Percentiles rank a stretch among this genome's conserved stretches.
Evolutionary conservation across 2,329 filamentous ascomycete genomes (phyloP).

Genomic region (Neurospora sp.): DNA sequence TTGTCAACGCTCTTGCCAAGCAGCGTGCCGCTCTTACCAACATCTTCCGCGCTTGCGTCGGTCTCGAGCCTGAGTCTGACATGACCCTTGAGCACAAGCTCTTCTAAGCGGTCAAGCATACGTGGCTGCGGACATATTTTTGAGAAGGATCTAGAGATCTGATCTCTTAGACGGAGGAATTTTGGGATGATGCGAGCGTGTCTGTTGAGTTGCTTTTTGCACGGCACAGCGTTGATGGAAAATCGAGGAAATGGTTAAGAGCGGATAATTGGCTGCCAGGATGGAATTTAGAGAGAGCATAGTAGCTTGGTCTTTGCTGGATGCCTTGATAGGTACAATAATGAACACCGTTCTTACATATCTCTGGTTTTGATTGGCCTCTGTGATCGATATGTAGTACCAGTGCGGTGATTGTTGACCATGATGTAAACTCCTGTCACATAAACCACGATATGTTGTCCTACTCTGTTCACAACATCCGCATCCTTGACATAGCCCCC

Average conservation of each 20-base stretch:
- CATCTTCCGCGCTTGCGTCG: slow-evolving; percentile 96
- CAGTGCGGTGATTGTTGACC: neutral
- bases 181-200: neutral
- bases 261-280: neutral
- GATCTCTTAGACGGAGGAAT: neutral
- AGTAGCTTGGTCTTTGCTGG: neutral
- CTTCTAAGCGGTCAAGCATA: slow-evolving; percentile 43
- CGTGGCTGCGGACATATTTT: neutral
- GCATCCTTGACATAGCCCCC: neutral
- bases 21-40: slow-evolving; percentile 91
- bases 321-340: neutral
- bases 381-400: neutral
- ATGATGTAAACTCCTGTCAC: neutral
- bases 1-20: slow-evolving; percentile 92
- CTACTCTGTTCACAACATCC: neutral
- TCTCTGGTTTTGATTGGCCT: neutral
- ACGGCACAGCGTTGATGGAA: neutral
- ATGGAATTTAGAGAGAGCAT: neutral
- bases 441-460: neutral
- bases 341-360: neutral
- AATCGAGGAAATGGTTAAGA: neutral
- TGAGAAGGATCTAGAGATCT: neutral
- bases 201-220: neutral
- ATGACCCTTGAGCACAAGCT: slow-evolving; percentile 99
- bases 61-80: slow-evolving; percentile 92